Evolutionary conservation across 73 alveolate genomes (phyloP), one percentile per base, ranked within the genome.

Genomic region (Blepharisma japonicum): DNA sequence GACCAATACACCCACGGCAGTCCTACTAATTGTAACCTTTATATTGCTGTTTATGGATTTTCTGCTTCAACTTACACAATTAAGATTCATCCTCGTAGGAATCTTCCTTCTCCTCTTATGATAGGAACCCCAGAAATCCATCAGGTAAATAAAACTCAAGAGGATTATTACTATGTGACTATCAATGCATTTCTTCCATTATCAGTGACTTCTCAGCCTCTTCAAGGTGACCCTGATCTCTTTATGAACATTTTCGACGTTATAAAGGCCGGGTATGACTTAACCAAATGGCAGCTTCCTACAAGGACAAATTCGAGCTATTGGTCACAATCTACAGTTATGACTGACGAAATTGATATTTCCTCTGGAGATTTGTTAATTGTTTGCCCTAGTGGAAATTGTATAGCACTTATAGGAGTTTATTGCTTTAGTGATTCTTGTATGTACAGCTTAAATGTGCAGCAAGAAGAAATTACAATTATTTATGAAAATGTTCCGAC

Each of bases 301-400:
- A 2, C 56, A 11, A 70, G 42, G 39, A 54, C 11, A 14, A 70
- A 70, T 11, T 9, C 20, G 11, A n/a, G 27, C n/a, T 70, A 14
- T 47, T 11, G 20, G 27, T 70, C 80, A 3, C 32, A n/a, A n/a
- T 45, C 42, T 70, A n/a, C 80, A 38, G 66, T 70, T 0, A 70
- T 45, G 56, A 70, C 38, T 70, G 80, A 70, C 11, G 80, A 14
- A 23, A 70, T 70, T 25, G 61, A 70, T 3, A 70, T 70, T n/a
- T 38, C 71, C 11, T 23, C 56, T 11, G 39, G 4, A 14, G 80
- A 70, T 39, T 45, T 70, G 5, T 7, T 7, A 5, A 70, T 11
- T 1, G 21, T 2, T 7, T 70, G 80, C 46, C 21, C 71, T 18
- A 39, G 66, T 4, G 66, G 66, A n/a, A 39, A 9, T 5, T 70